Base-by-base conservation (phyloP, 352 stramenopile species). In the Elongisporangium undulatum region DNA sequence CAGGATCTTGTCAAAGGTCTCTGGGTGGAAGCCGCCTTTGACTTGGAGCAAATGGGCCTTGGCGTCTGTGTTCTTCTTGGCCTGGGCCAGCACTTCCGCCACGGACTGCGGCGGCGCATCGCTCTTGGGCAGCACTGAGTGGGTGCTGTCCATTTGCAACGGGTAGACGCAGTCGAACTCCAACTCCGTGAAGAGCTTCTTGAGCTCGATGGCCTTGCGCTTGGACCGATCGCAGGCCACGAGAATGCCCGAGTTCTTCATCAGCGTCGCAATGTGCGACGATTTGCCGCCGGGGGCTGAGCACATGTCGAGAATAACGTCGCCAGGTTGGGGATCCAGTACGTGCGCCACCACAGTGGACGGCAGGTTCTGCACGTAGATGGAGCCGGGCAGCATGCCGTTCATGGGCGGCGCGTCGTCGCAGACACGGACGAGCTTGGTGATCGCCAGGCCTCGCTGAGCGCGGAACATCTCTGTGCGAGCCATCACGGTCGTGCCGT, bases 281-380 rank as follows among this genome's bases (percentile, higher is more conserved):
- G 94, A 94, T 69, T 98, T 98, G 19, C 95, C 95, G 38, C 95
- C 94, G 1, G 95, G 95, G 0, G 93, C 94, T 6, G 87, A 79
- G 77, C 95, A 98, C 88, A 98, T 97, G 62, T 98, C 95, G 45
- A 98, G 67, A 70, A 98, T 87, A 24, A 87, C 76, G 34, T 98
- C 86, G 23, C 80, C 86, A 20, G 75, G 59, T 64, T 95, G 71
- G 1, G 93, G 89, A 64, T 95, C 62, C 4, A 98, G 68, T 8
- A 82, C 91, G 61, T 97, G 89, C 0, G 75, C 90, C n/a, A 98
- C 95, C 29, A 97, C 72, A 2, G 92, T 87, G 2, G 89, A 97
- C 49, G 95, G 93, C 24, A 98, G 73, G 67, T 98, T 98, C 72
- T 98, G 95, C 16, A 96, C 72, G 68, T 97, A 97, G 56, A 98